These are phyloP conservation scores for Aureobasidium pullulans DNA, from an alignment of 2,329 filamentous ascomycete genomes.

Conservation along the genomic window DNA sequence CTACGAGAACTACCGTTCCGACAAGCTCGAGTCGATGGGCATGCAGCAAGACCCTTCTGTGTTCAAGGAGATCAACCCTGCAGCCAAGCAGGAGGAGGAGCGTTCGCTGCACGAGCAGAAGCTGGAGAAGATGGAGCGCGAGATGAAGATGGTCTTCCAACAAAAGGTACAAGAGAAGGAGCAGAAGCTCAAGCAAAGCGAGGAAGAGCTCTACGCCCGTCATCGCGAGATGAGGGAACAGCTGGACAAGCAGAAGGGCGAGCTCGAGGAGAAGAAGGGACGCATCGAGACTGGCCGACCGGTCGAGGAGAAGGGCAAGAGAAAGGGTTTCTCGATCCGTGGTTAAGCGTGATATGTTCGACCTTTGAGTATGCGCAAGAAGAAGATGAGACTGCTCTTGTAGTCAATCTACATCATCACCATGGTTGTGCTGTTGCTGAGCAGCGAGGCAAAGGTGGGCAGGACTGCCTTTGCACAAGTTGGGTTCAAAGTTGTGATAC, in stretches of 20 bases:
- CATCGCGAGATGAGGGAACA: slow-evolving; percentile 99
- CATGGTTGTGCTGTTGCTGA: slow-evolving; percentile 16
- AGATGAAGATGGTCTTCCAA: slow-evolving; percentile 99
- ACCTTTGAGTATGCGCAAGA: slow-evolving; percentile 1
- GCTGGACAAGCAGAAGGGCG: slow-evolving; percentile 85
- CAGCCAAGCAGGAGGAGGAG: slow-evolving; percentile 99
- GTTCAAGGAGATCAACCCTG: slow-evolving; percentile 99
- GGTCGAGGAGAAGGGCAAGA: slow-evolving; percentile 95
- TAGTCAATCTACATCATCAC: slow-evolving; percentile 23
- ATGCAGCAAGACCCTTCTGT: slow-evolving; percentile 97
- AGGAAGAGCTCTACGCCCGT: slow-evolving; percentile 95
- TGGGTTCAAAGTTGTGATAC: slow-evolving; percentile 24
- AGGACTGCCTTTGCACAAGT: slow-evolving; percentile 16
- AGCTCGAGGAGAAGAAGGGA: slow-evolving; percentile 97
- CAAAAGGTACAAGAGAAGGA: slow-evolving; percentile 99
- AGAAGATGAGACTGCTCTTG: slow-evolving; percentile 20
- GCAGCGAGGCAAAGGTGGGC: slow-evolving; percentile 10
- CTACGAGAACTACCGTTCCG: slow-evolving; percentile 99
- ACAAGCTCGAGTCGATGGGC: slow-evolving; percentile 98
- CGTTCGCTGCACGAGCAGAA: slow-evolving; percentile 97
- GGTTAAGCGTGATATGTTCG: slow-evolving; percentile 20
- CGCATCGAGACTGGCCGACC: slow-evolving; percentile 92
- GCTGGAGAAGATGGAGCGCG: slow-evolving; percentile 99
- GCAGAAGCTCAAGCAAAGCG: slow-evolving; percentile 98
- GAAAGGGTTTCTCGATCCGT: slow-evolving; percentile 98